Base-by-base conservation (phyloP, 2,329 filamentous ascomycete genomes). In the Ophiostoma sp. region DNA sequence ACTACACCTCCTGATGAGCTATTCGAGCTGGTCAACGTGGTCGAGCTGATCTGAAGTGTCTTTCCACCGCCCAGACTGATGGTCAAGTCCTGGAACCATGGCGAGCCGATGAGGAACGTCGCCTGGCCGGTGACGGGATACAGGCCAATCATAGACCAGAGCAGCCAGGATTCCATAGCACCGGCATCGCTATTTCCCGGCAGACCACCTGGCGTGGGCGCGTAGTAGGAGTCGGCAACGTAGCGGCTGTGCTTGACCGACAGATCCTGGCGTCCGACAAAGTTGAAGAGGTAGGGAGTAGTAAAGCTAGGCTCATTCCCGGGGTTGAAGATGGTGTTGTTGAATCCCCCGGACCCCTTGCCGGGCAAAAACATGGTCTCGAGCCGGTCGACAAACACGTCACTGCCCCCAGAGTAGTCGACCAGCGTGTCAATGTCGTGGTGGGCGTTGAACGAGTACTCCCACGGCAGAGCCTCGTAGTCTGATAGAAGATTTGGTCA, bases 171-270 rank as follows among this genome's bases (percentile, higher is more conserved):
- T 76, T 92, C 88, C 89, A 92, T 91, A 17, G 89, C 87, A 7
- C 90, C 90, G 1, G 88, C 88, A 76, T 92, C 90, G 64, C 85
- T 87, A 77, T 92, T 91, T 0, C 90, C 90, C 0, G 89, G 89
- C 0, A 92, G 80, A 0, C 90, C 89, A 8, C 75, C 76, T 0
- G 81, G 80, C 0, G 83, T 84, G 1, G 84, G 80, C 67, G 80
- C 81, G 78, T 90, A 91, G 78, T 86, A 87, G 17, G 80, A 78
- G 73, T 87, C 85, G 39, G 88, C 88, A 65, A 89, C 81, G 69
- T 79, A 80, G 67, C 89, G 85, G 64, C 85, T 86, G 72, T 84
- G 83, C 70, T 83, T 76, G 23, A 91, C 88, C 3, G 83, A 84
- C 39, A 87, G 83, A 74, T 88, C 85, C 74, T 90, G 89, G 65